Evolutionary conservation across 176 grass and related monocot species (phyloP), one percentile per base, ranked within the genome.

Genomic region (Carex kokanica): DNA sequence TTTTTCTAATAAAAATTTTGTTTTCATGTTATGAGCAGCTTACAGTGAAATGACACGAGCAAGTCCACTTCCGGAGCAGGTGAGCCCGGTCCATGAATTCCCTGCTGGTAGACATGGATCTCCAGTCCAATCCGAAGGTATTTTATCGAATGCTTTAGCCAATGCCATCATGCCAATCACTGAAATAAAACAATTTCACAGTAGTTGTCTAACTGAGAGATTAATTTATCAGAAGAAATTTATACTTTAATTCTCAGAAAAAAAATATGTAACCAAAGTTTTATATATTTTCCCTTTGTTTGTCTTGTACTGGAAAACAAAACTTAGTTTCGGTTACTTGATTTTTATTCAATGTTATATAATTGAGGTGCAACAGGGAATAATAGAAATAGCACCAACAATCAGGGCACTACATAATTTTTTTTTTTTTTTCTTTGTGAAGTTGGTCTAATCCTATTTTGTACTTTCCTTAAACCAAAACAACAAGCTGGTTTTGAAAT

Each of bases 41-140:
- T 88, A 98, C 96, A 98, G 20, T 17, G 89, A 53, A 2, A 45
- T 56, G 15, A 98, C 89, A 86, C 96, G 78, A 14, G 88, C 88
- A 23, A 89, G 80, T 36, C 17, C 24, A 1, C 59, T 91, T 62
- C 83, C 18, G 5, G 66, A 91, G 89, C 96, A 99, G 34, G 86
- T 86, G 21, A 99, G 80, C 12, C 96, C 93, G 14, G 88, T 92
- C 96, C 96, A 99, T 8, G 96, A 91, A 83, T 92, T 91, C 53
- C 81, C 84, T 64, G 9, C 57, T 24, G 96, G 96, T 60, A 93
- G 81, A 79, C 96, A 99, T 51, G 96, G 96, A 83, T 99, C 96
- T 11, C 96, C 96, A 7, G 43, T 95, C 96, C 96, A 95, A 36
- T 99, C 96, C 0, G 93, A 23, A 15, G 93, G 96, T 27, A 63